Base-by-base conservation (phyloP, 1,284 basidiomycete genomes). In the Boletus chippewaensis region DNA sequence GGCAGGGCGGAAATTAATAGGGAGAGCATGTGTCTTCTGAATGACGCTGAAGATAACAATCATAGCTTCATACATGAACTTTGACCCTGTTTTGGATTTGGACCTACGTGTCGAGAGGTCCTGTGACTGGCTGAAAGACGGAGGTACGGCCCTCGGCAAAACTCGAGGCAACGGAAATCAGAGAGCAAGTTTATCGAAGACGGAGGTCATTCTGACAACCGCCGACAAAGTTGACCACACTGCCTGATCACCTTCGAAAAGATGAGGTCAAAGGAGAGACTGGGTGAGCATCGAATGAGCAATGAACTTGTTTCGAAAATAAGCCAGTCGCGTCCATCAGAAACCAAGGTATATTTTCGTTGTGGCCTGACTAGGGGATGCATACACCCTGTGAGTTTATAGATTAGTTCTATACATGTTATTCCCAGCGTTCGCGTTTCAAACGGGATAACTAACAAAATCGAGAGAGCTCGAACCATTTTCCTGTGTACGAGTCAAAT, bases 11-110 rank as follows among this genome's bases (percentile, higher is more conserved):
- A 40, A 13, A 41, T 49, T 22, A 22, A 22, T 22, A 22, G 20
- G 20, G 20, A 22, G 40, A 16, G 0, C 56, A 58, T 41, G 52
- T 57, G 54, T 32, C n/a, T 43, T 26, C 8, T 15, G 18, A 47
- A 47, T 47, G 54, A 50, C 52, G 61, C 55, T 45, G 31, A 38
- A 53, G 60, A 63, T 63, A 61, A 35, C 57, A 12, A 53, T 45
- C 36, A 20, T 20, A 20, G 20, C 20, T 20, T 20, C 40, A 54
- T 54, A n/a, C 20, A 18, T 32, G 40, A 47, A 40, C 26, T 22
- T n/a, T 29, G 40, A 29, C 29, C 20, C 15, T 41, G 5, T 34
- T 31, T 32, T 47, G 35, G 38, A 18, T 5, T 31, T 10, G 18
- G 40, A 39, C 5, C 15, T 4, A 43, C 7, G 15, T 13, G 22